Base-by-base conservation (phyloP, 305 asterid species). In the Fraxinus xanthoxyloides region DNA sequence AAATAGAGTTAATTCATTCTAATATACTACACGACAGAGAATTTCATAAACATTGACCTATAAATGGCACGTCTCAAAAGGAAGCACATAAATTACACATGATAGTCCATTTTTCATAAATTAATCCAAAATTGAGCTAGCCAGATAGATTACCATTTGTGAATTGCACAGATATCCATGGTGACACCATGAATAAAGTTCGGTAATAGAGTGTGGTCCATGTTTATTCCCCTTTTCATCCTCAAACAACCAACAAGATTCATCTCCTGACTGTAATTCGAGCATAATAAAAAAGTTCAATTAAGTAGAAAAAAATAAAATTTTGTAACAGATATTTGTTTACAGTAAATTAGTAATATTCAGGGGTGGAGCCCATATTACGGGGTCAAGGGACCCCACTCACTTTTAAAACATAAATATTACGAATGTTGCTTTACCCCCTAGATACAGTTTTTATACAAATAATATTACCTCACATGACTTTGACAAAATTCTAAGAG, bases 191-290 rank as follows among this genome's bases (percentile, higher is more conserved):
- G 98, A 89, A 83, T 90, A 80, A 73, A 97, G 97, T 87, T 93
- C 97, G 2, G 83, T 40, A 75, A 94, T 92, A 76, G 97, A 83
- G 86, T 94, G 90, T 0, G 98, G 99, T 80, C 99, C 98, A 36
- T 88, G 98, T 85, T 88, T 91, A 77, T 79, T 85, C 78, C 98
- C 98, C 69, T 90, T 89, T 7, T 87, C 92, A 75, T 93, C 98
- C 91, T 89, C 93, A 84, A 87, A 87, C 82, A 94, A 77, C 99
- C 99, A 97, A 84, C 97, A 94, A 61, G 90, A 84, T 79, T 93
- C 94, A 79, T 93, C 95, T 80, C 88, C 93, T 12, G 84, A 75
- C 98, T 94, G 89, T 19, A 79, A 77, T 40, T 77, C 77, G 17
- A 63, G 28, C 76, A 77, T 12, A 38, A 77, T 10, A 35, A 70